A percentile compares a stretch with the other conserved stretches of the same genome.
phyloP scores from a whole-genome alignment of 306 rosid genomes.

The Trichosanthes truncata region DNA sequence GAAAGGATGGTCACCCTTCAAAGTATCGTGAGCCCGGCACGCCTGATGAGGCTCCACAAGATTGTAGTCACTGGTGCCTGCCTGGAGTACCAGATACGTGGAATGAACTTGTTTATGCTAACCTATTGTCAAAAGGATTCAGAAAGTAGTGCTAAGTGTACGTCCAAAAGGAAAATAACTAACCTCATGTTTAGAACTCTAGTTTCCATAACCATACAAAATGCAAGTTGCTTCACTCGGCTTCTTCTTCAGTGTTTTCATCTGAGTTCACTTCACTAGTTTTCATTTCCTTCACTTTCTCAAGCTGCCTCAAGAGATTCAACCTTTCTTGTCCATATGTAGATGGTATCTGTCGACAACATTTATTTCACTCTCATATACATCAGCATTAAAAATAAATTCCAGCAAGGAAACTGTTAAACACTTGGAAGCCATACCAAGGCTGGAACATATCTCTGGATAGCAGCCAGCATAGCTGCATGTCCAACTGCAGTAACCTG shows the following conservation, averaged over 20 bases:
- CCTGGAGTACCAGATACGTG: slow-evolving; percentile 98
- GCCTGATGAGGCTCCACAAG: slow-evolving; percentile 70
- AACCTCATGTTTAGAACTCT: slow-evolving; percentile 17
- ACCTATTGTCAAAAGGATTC: slow-evolving; percentile 45
- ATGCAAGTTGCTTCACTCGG: slow-evolving; percentile 18
- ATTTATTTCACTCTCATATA: background rate
- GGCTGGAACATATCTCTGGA: slow-evolving; percentile 93
- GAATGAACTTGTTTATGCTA: slow-evolving; percentile 74
- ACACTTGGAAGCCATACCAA: slow-evolving; percentile 41
- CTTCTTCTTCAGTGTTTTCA: slow-evolving; percentile 43
- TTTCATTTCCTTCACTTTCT: slow-evolving; percentile 82
- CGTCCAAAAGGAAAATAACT: slow-evolving; percentile 7
- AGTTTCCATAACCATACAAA: slow-evolving; percentile 6
- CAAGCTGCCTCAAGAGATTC: slow-evolving; percentile 87
- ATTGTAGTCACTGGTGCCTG: slow-evolving; percentile 97
- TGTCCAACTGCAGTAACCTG: slow-evolving; percentile 99
- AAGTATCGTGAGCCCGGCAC: slow-evolving; percentile 72
- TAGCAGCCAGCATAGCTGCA: slow-evolving; percentile 98
- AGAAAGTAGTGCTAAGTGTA: slow-evolving; percentile 9
- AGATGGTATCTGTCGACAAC: slow-evolving; percentile 74
- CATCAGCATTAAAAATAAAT: slow-evolving; percentile 2
- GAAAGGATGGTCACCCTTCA: slow-evolving; percentile 94
- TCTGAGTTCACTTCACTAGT: slow-evolving; percentile 31
- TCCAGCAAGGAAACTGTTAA: background rate
- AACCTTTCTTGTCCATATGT: slow-evolving; percentile 91